A percentile compares a stretch with the other conserved stretches of the same genome.
phyloP scores from a whole-genome alignment of 495 filamentous ascomycete species.

The Penicillium bialowiezense region DNA sequence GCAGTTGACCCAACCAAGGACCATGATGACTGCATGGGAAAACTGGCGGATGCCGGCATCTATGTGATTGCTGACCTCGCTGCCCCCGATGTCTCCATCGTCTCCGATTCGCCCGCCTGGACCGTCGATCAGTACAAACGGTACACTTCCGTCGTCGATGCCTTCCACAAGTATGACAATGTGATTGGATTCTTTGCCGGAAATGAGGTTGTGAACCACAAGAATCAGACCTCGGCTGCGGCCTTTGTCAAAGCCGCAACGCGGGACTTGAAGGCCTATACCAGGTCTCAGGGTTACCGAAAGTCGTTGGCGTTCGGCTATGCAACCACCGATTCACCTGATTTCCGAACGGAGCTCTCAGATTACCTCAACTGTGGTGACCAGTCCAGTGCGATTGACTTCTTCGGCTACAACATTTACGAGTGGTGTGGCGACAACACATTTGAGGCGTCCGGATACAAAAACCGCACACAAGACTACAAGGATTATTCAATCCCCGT shows the following conservation, averaged over 20 bases:
- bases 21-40: constrained; percentile 76
- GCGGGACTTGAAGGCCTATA: constrained; percentile 88
- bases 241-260: constrained; percentile 95
- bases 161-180: constrained; percentile 73
- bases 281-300: constrained; percentile 70
- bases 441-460: constrained; percentile 70
- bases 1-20: constrained; percentile 75
- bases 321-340: constrained; percentile 82
- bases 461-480: constrained; percentile 76
- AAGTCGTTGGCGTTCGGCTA: constrained; percentile 79
- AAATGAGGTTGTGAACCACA: constrained; percentile 85
- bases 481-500: constrained; percentile 78
- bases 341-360: constrained; percentile 72
- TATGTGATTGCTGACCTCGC: constrained; percentile 89
- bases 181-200: constrained; percentile 92
- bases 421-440: constrained; percentile 85
- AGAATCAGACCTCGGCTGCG: constrained; percentile 69
- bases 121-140: constrained; percentile 67
- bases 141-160: constrained; percentile 79
- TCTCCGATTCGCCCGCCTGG: constrained; percentile 74
- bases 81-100: constrained; percentile 78
- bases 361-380: constrained; percentile 89
- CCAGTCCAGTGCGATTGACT: constrained; percentile 68
- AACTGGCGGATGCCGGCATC: constrained; percentile 79
- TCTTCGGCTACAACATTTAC: constrained; percentile 98